Percentiles rank a stretch among this genome's conserved stretches.
These are phyloP conservation scores for Leishmania lainsoni DNA, from an alignment of 208 protist genomes.

Conservation along the genomic window DNA sequence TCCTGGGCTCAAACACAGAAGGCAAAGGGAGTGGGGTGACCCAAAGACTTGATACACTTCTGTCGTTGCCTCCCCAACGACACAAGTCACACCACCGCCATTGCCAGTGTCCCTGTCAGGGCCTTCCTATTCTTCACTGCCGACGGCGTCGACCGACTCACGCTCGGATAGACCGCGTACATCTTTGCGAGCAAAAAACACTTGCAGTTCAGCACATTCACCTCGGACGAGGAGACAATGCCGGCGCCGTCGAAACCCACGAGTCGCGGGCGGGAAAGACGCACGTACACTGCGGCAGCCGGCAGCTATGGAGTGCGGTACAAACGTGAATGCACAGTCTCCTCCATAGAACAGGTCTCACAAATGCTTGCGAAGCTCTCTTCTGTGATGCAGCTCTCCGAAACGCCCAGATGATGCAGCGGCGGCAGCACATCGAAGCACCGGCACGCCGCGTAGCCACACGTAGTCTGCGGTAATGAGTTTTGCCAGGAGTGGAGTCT, in stretches of 20 bases:
- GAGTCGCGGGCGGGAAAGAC: conserved; percentile 23
- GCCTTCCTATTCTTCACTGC: conserved; percentile 10
- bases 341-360: conserved; percentile 27
- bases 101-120: neutral
- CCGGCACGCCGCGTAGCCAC: conserved; percentile 25
- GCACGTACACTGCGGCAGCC: neutral
- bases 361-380: conserved; percentile 13
- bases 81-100: neutral
- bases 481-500: conserved; percentile 31
- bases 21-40: no score
- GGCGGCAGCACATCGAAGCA: conserved; percentile 20
- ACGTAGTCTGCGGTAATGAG: conserved; percentile 29
- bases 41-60: no score
- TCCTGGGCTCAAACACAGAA: no score
- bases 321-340: conserved; percentile 35
- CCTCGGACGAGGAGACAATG: neutral
- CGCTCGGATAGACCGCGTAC: neutral
- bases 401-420: conserved; percentile 37
- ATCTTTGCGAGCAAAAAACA: conserved; percentile 23
- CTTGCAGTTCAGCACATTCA: conserved; percentile 12
- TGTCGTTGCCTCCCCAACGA: neutral
- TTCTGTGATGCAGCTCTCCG: conserved; percentile 26
- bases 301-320: conserved; percentile 11
- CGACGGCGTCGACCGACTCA: neutral
- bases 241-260: conserved; percentile 23